Percentiles rank a stretch among this genome's conserved stretches.
phyloP scores from a whole-genome alignment of 2,329 filamentous ascomycete genomes.

The Emergomyces orientalis region DNA sequence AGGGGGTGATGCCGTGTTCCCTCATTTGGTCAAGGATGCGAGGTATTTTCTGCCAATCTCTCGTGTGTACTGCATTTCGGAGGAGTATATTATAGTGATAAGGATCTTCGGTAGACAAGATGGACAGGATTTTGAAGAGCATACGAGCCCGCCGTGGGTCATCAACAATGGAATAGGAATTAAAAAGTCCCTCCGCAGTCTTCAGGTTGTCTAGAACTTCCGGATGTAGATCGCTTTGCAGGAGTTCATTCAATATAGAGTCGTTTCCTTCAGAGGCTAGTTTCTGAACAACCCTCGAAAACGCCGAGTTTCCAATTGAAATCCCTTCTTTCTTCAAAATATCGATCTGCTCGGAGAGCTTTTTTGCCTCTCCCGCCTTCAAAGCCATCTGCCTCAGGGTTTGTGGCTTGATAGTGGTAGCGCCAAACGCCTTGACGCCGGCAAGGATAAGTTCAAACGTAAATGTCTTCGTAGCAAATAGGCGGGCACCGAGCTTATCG shows the following conservation, averaged over 20 bases:
- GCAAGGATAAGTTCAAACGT: conserved; percentile 63
- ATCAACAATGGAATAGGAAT: conserved; percentile 41
- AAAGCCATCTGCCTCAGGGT: conserved; percentile 69
- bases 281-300: conserved; percentile 54
- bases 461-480: conserved; percentile 70
- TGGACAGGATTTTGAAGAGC: conserved; percentile 46
- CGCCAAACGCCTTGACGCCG: conserved; percentile 59
- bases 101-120: conserved; percentile 24
- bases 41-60: conserved; percentile 24
- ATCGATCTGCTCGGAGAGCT: conserved; percentile 50
- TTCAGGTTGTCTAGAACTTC: conserved; percentile 50
- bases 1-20: conserved; percentile 34
- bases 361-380: conserved; percentile 49
- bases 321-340: conserved; percentile 56
- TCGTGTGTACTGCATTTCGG: conserved; percentile 29
- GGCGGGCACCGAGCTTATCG: conserved; percentile 64
- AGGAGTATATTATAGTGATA: conserved; percentile 33
- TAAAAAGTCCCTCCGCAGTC: conserved; percentile 47
- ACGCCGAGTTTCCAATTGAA: conserved; percentile 52
- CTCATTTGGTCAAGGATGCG: conserved; percentile 44
- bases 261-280: conserved; percentile 52
- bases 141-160: conserved; percentile 47
- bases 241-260: conserved; percentile 42
- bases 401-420: conserved; percentile 62
- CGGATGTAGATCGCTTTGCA: conserved; percentile 55